Conservation (phyloP, 2,329 filamentous ascomycete species). For the Epichloe uncinata region DNA sequence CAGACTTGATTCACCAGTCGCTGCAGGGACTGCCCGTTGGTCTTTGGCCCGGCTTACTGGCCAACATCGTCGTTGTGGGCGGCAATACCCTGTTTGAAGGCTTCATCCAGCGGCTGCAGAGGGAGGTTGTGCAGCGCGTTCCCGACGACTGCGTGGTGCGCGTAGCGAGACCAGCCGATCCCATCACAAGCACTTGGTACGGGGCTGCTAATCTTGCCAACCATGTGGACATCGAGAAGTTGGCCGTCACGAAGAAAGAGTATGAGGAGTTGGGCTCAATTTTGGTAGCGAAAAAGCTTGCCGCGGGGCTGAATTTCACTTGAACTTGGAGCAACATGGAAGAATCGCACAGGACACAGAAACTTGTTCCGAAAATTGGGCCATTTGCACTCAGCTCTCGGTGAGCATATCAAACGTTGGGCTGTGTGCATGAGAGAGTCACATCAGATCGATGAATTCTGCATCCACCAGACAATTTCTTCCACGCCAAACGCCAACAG, state of each 20-base stretch:
- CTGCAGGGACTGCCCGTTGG: conserved; percentile 64
- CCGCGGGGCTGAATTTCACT: conserved; percentile 10
- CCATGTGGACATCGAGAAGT: conserved; percentile 50
- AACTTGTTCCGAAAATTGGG: neutral
- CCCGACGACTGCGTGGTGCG: conserved; percentile 68
- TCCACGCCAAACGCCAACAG: too few species aligned
- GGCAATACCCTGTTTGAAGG: conserved; percentile 71
- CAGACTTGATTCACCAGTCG: conserved; percentile 71
- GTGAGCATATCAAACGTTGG: too few species aligned
- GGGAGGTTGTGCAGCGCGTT: conserved; percentile 57
- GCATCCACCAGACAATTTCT: too few species aligned
- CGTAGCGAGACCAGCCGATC: conserved; percentile 55
- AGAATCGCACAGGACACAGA: neutral
- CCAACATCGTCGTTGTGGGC: conserved; percentile 81
- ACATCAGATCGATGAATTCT: too few species aligned
- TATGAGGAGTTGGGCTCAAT: conserved; percentile 75
- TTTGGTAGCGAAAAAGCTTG: conserved; percentile 65
- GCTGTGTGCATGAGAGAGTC: too few species aligned
- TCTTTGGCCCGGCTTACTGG: conserved; percentile 68
- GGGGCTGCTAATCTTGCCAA: conserved; percentile 69
- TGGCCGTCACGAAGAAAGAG: conserved; percentile 74
- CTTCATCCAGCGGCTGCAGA: conserved; percentile 66
- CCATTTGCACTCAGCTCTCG: too few species aligned
- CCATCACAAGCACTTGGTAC: conserved; percentile 70
- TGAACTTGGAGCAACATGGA: neutral